Evolutionary conservation across 140 eudicot genomes (phyloP).

Genomic region (Oenanthe javanica): DNA sequence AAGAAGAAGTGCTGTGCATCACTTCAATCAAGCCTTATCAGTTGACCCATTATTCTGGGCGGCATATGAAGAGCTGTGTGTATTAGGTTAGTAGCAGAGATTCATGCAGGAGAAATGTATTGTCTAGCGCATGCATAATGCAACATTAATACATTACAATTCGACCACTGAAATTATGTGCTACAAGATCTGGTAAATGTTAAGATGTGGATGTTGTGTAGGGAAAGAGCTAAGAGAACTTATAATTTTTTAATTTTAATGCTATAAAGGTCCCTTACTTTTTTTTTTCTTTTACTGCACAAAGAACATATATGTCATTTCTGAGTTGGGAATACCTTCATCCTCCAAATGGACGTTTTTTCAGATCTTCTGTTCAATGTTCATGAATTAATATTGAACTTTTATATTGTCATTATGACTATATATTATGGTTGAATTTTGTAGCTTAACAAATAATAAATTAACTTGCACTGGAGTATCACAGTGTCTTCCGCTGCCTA

Average conservation of each 20-base stretch:
- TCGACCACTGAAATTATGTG: background rate
- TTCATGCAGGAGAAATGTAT: background rate
- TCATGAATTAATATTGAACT: background rate
- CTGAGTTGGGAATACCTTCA: background rate
- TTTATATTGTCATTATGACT: background rate
- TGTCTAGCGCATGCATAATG: background rate
- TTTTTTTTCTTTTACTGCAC: background rate
- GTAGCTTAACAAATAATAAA: background rate
- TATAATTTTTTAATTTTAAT: background rate
- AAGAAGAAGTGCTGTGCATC: conserved; percentile 62
- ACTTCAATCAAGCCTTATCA: conserved; percentile 85
- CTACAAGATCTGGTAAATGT: background rate
- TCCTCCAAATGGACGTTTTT: background rate
- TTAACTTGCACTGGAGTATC: background rate
- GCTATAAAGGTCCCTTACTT: background rate
- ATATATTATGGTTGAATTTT: background rate
- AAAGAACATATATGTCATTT: background rate
- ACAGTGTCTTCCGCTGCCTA: background rate
- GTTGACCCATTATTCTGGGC: conserved; percentile 89
- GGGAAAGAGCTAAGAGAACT: background rate
- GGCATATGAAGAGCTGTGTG: conserved; percentile 94
- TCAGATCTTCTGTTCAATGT: background rate
- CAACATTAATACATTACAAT: background rate
- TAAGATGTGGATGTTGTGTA: background rate
- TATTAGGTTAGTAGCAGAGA: conserved; percentile 52